Percentiles rank a stretch among this genome's conserved stretches.
Conservation (phyloP, 306 rosid species). For the Betula pendula region DNA sequence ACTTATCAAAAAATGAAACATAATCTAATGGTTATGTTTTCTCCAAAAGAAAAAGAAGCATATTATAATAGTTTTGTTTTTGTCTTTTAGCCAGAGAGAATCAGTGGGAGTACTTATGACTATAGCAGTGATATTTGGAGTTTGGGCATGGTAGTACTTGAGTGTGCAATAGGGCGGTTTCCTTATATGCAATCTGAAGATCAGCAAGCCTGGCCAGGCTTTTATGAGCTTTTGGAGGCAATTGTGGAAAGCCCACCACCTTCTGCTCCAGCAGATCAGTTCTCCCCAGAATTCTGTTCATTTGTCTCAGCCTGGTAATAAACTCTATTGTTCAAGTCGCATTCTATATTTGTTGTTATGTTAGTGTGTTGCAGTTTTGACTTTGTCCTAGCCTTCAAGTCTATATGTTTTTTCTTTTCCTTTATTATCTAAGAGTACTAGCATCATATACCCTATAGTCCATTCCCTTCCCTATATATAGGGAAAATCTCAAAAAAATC, state of each 20-base stretch:
- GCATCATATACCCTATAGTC: too few species aligned
- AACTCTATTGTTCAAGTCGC: slow-evolving; percentile 4
- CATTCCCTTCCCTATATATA: too few species aligned
- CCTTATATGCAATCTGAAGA: slow-evolving; percentile 92
- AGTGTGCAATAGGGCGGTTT: slow-evolving; percentile 95
- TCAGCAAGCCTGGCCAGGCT: slow-evolving; percentile 86
- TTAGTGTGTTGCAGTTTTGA: background rate
- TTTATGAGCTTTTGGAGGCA: slow-evolving; percentile 92
- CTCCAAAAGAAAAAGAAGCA: background rate
- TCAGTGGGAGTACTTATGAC: slow-evolving; percentile 86
- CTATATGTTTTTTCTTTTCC: background rate
- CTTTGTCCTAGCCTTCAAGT: slow-evolving; percentile 15
- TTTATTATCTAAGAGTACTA: background rate
- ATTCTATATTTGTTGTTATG: slow-evolving; percentile 11
- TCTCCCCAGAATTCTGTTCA: slow-evolving; percentile 94
- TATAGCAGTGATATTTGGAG: slow-evolving; percentile 98
- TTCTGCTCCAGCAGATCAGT: slow-evolving; percentile 89
- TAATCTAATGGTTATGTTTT: background rate
- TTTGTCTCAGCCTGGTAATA: slow-evolving; percentile 89
- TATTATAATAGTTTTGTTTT: slow-evolving; percentile 21
- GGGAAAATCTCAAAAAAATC: too few species aligned
- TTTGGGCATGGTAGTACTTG: slow-evolving; percentile 94
- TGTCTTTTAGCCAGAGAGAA: slow-evolving; percentile 84
- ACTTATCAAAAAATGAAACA: too few species aligned
- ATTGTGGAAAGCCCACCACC: slow-evolving; percentile 93